phyloP scores from a whole-genome alignment of 2,329 filamentous ascomycete species.

The Scopulariopsis brevicaulis region DNA sequence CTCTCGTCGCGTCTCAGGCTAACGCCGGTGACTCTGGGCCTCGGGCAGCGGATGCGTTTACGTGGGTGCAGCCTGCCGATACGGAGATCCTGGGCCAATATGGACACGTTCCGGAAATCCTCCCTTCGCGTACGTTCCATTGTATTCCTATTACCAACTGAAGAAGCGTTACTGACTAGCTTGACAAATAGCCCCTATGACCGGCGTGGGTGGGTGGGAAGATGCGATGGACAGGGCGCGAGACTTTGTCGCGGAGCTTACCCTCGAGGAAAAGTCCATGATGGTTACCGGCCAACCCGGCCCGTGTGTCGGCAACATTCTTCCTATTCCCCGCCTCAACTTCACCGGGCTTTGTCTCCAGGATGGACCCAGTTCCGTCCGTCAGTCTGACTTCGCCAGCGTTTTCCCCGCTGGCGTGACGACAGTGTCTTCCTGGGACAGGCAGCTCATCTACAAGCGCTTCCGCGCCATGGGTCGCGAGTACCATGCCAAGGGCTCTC shows the following conservation, averaged over 20 bases:
- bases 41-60: neutral
- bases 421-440: conserved; percentile 50
- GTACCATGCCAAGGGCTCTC: conserved; percentile 65
- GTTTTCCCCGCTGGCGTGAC: conserved; percentile 48
- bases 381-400: conserved; percentile 28
- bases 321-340: conserved; percentile 24
- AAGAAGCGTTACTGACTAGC: too few species aligned
- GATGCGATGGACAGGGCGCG: conserved; percentile 61
- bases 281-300: conserved; percentile 55
- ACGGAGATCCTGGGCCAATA: neutral
- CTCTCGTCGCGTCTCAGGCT: too few species aligned
- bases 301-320: conserved; percentile 22
- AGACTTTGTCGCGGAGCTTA: conserved; percentile 55
- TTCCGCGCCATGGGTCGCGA: conserved; percentile 67
- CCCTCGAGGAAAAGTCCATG: conserved; percentile 65
- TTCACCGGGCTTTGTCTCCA: conserved; percentile 30
- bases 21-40: too few species aligned
- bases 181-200: neutral
- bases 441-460: conserved; percentile 53
- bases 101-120: neutral
- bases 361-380: conserved; percentile 19
- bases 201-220: conserved; percentile 35
- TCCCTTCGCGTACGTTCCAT: neutral
- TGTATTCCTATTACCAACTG: neutral
- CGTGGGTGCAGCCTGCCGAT: neutral